Evolutionary conservation across 306 rosid species (phyloP).

Genomic region (Spatholobus suberectus): DNA sequence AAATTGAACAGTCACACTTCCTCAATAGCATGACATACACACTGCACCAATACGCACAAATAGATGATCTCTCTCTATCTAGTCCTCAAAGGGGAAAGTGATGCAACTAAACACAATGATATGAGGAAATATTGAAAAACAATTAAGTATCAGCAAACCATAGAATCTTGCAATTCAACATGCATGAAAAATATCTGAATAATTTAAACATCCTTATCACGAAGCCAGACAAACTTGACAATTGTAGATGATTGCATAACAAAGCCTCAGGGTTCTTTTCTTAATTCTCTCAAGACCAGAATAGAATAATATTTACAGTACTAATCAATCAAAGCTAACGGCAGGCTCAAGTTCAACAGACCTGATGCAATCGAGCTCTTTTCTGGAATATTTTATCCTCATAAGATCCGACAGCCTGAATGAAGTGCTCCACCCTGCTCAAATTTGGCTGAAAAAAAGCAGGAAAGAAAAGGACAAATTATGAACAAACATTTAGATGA

Average conservation of each 20-base stretch:
- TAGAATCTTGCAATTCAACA: conserved; percentile 1
- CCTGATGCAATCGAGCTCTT: conserved; percentile 91
- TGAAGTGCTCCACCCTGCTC: conserved; percentile 81
- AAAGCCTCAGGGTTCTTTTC: background rate
- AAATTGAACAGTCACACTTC: background rate
- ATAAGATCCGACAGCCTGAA: conserved; percentile 91
- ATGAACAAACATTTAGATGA: background rate
- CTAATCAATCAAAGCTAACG: conserved; percentile 2
- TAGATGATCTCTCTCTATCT: background rate
- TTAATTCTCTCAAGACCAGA: background rate
- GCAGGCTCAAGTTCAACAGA: conserved; percentile 38
- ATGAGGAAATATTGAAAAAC: conserved; percentile 22
- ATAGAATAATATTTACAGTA: background rate
- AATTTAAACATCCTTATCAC: background rate
- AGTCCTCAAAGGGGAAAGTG: background rate
- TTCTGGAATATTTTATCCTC: conserved; percentile 94
- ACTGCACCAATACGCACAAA: background rate
- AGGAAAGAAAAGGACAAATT: conserved; percentile 1
- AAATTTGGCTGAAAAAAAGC: conserved; percentile 69
- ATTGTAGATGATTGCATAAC: background rate
- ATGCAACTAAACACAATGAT: background rate
- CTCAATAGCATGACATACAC: background rate
- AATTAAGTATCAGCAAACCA: background rate
- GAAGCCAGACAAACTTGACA: conserved; percentile 9
- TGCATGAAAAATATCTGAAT: conserved; percentile 32